Percentiles rank a stretch among this genome's conserved stretches.
These are phyloP conservation scores for Fusarium veterinarium DNA, from an alignment of 2,329 filamentous ascomycete species.

Conservation along the genomic window DNA sequence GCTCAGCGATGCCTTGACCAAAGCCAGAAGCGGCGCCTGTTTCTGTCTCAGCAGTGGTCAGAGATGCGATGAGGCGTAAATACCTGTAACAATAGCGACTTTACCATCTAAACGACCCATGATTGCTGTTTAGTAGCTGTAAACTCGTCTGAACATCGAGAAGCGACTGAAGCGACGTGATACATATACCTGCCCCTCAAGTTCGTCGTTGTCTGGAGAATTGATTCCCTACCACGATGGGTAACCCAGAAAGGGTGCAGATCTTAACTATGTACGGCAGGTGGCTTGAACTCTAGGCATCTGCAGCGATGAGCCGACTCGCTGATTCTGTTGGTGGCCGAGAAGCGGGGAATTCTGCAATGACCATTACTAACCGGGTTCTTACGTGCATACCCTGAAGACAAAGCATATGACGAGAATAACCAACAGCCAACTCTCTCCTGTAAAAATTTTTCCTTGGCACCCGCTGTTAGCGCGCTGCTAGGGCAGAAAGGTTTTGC, in stretches of 20 bases:
- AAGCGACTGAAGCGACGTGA: neutral
- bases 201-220: neutral
- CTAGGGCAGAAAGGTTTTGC: too few relatives aligned
- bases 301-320: slow-evolving; percentile 3
- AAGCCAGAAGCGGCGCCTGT: slow-evolving; percentile 20
- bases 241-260: neutral
- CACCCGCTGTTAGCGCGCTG: too few relatives aligned
- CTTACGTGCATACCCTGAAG: neutral
- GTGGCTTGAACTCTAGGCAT: neutral
- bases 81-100: slow-evolving; percentile 21
- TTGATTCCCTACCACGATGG: neutral
- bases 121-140: too few relatives aligned
- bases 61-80: fast-evolving
- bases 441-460: too few relatives aligned
- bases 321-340: neutral
- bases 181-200: neutral
- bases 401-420: neutral
- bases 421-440: too few relatives aligned
- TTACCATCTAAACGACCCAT: slow-evolving; percentile 23
- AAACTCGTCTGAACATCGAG: fast-evolving
- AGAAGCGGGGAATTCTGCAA: slow-evolving; percentile 1
- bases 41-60: neutral
- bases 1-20: slow-evolving; percentile 21
- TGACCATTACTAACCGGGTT: slow-evolving; percentile 10
- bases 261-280: slow-evolving; percentile 1